phyloP scores from a whole-genome alignment of 768 basidiomycete genomes.

The Leucocoprinus birnbaumii region DNA sequence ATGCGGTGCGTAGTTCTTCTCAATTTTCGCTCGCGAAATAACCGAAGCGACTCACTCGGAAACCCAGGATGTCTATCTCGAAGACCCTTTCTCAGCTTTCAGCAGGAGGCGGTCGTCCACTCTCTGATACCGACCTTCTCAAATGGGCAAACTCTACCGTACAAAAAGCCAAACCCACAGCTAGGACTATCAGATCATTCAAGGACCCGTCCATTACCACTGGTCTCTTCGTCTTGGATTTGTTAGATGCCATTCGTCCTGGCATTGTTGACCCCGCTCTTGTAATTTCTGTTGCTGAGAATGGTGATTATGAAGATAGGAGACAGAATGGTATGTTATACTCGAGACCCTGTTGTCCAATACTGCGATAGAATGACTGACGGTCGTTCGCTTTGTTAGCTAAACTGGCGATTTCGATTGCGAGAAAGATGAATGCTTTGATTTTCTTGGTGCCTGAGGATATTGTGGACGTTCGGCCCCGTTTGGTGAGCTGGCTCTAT shows the following conservation, averaged over 20 bases:
- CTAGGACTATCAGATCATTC: slow-evolving; percentile 80
- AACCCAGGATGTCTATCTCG: slow-evolving; percentile 74
- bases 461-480: slow-evolving; percentile 90
- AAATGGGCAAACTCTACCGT: slow-evolving; percentile 95
- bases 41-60: background rate
- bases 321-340: slow-evolving; percentile 80
- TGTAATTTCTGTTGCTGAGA: slow-evolving; percentile 57
- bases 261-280: slow-evolving; percentile 93
- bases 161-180: slow-evolving; percentile 58
- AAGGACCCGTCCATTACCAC: slow-evolving; percentile 90
- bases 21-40: background rate
- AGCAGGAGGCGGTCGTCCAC: slow-evolving; percentile 72
- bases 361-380: background rate
- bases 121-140: slow-evolving; percentile 91
- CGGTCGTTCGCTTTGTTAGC: slow-evolving; percentile 49
- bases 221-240: slow-evolving; percentile 89
- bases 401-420: slow-evolving; percentile 96
- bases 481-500: slow-evolving; percentile 58
- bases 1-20: slow-evolving; percentile 66
- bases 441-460: slow-evolving; percentile 98
- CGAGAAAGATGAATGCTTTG: slow-evolving; percentile 94
- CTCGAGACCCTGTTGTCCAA: background rate
- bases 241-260: slow-evolving; percentile 87
- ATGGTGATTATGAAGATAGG: slow-evolving; percentile 80
- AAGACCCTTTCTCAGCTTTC: slow-evolving; percentile 83